A percentile compares a stretch with the other conserved stretches of the same genome.
These are phyloP conservation scores for Quercus engelmannii DNA, from an alignment of 306 rosid species.

Conservation along the genomic window DNA sequence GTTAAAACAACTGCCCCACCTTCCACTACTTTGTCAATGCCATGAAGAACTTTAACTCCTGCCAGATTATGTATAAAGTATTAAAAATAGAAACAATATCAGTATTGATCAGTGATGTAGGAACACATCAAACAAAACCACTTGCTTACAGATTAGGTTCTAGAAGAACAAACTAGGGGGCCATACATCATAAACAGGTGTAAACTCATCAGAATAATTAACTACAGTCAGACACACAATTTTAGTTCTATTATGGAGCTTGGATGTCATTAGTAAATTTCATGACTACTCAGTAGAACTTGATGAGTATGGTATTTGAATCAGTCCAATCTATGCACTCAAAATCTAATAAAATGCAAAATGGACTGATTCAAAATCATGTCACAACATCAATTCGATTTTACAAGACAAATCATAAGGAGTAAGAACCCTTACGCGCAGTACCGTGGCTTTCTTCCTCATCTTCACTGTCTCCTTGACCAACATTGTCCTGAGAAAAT, in stretches of 20 bases:
- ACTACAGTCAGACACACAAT: neutral
- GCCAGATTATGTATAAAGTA: constrained; percentile 55
- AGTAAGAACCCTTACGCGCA: constrained; percentile 38
- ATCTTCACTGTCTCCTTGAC: constrained; percentile 73
- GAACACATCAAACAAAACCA: neutral
- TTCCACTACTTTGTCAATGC: constrained; percentile 86
- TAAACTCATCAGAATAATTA: neutral
- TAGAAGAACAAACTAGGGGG: neutral
- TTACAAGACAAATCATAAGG: neutral
- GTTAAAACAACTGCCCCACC: constrained; percentile 95
- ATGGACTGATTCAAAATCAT: neutral
- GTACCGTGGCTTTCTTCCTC: constrained; percentile 51
- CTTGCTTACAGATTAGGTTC: neutral
- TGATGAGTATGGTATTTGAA: neutral
- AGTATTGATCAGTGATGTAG: neutral
- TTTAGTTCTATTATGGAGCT: neutral
- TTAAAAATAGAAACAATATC: constrained; percentile 12
- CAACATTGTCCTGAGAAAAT: constrained; percentile 75
- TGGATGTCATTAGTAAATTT: neutral
- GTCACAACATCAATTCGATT: neutral
- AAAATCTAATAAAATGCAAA: neutral
- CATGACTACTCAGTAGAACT: neutral
- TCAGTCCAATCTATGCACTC: neutral
- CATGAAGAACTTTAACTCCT: constrained; percentile 95
- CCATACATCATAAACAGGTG: neutral